phyloP scores from a whole-genome alignment of 108 stramenopile species.

The Nitzschia sp. region DNA sequence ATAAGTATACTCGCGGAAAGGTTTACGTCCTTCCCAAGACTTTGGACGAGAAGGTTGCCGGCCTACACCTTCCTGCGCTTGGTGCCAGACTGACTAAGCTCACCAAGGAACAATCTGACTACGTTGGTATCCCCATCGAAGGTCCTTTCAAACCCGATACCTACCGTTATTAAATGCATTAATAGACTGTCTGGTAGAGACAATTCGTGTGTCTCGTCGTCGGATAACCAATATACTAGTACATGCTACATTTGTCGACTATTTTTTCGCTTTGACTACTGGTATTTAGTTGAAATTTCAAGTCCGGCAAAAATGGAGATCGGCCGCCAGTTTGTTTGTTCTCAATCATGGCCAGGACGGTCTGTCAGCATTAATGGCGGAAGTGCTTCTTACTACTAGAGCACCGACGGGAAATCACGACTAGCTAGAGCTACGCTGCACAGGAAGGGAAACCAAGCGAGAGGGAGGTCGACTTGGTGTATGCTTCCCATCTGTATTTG shows the following conservation, averaged over 20 bases:
- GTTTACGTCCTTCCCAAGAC: slow-evolving; percentile 99
- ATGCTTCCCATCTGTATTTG: no score
- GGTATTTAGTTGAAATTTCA: no score
- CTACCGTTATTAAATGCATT: slow-evolving; percentile 93
- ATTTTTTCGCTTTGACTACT: no score
- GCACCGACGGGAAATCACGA: no score
- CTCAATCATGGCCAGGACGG: no score
- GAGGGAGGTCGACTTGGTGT: no score
- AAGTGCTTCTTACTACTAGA: no score
- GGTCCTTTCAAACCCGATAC: slow-evolving; percentile 99
- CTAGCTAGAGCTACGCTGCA: no score
- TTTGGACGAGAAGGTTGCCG: slow-evolving; percentile 99
- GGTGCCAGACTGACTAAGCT: slow-evolving; percentile 96
- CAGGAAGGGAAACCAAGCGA: no score
- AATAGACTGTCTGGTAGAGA: not conserved
- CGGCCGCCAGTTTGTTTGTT: no score
- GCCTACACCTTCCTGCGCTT: slow-evolving; percentile 93
- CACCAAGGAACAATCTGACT: slow-evolving; percentile 95
- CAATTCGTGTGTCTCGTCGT: not conserved
- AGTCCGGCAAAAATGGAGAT: no score
- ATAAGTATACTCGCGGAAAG: slow-evolving; percentile 94
- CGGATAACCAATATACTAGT: not conserved
- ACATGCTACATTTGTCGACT: not conserved
- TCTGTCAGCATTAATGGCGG: no score
- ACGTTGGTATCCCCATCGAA: slow-evolving; percentile 90